These are phyloP conservation scores for Penicillium mononematosum DNA, from an alignment of 495 filamentous ascomycete genomes.

Conservation along the genomic window DNA sequence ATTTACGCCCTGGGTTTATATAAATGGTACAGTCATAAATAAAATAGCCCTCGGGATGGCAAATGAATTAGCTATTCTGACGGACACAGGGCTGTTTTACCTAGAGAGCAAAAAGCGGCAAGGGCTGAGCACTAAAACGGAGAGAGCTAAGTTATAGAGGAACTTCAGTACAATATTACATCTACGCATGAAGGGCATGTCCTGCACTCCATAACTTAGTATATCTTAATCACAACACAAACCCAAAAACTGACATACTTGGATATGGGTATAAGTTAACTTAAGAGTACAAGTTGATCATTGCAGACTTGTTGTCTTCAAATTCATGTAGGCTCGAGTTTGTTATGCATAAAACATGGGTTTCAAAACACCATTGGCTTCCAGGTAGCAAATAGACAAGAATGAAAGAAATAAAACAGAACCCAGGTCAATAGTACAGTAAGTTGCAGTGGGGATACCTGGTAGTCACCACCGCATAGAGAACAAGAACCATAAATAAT, in stretches of 20 bases:
- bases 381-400: conserved; percentile 15
- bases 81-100: too few species aligned
- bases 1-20: too few species aligned
- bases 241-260: neutral
- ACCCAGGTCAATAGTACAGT: conserved; percentile 38
- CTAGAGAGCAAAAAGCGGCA: too few species aligned
- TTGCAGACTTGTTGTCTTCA: conserved; percentile 3
- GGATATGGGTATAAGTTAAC: neutral
- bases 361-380: conserved; percentile 4
- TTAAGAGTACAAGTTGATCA: neutral
- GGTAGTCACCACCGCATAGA: conserved; percentile 18
- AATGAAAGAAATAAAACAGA: conserved; percentile 17
- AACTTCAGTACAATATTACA: neutral
- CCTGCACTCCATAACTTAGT: too few species aligned
- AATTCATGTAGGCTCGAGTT: conserved; percentile 11
- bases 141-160: too few species aligned
- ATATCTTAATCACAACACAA: neutral
- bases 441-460: conserved; percentile 18
- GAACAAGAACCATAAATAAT: conserved; percentile 23
- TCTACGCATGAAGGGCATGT: neutral
- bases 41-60: too few species aligned
- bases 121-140: too few species aligned
- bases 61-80: too few species aligned
- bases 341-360: conserved; percentile 17
- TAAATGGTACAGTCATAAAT: too few species aligned